Conservation (phyloP, 192 early-diverging fungal species). For the Diversispora eburnea region DNA sequence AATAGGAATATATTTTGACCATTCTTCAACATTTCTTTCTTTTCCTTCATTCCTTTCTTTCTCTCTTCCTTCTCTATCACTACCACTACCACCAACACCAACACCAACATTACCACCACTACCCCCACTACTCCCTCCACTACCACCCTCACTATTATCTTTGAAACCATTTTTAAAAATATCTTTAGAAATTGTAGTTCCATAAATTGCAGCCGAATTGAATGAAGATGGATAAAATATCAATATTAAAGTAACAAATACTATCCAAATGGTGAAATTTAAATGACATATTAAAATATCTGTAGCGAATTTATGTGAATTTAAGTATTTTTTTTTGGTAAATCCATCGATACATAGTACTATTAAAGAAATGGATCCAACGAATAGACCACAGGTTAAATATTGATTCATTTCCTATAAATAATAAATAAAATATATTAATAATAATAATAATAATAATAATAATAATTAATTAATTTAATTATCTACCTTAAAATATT, state of each 20-base stretch:
- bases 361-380: constrained; percentile 1
- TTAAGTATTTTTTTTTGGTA: neutral
- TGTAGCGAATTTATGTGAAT: neutral
- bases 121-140: too few relatives aligned
- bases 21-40: neutral
- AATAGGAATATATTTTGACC: neutral
- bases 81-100: too few relatives aligned
- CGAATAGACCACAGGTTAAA: constrained; percentile 14
- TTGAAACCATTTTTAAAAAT: neutral
- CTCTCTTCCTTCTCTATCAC: too few relatives aligned
- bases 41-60: too few relatives aligned
- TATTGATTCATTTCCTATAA: constrained; percentile 23
- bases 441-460: neutral
- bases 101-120: too few relatives aligned
- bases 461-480: neutral
- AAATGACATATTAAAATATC: constrained; percentile 21
- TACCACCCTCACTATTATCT: neutral
- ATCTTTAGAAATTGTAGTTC: neutral
- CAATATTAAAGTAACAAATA: constrained; percentile 15
- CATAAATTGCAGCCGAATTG: neutral
- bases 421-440: neutral
- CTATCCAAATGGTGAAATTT: constrained; percentile 13
- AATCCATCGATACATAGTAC: constrained; percentile 19
- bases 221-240: constrained; percentile 24
- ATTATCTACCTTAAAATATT: constrained; percentile 15